Conservation (phyloP, 495 filamentous ascomycete genomes). For the Penicillium canariense region DNA sequence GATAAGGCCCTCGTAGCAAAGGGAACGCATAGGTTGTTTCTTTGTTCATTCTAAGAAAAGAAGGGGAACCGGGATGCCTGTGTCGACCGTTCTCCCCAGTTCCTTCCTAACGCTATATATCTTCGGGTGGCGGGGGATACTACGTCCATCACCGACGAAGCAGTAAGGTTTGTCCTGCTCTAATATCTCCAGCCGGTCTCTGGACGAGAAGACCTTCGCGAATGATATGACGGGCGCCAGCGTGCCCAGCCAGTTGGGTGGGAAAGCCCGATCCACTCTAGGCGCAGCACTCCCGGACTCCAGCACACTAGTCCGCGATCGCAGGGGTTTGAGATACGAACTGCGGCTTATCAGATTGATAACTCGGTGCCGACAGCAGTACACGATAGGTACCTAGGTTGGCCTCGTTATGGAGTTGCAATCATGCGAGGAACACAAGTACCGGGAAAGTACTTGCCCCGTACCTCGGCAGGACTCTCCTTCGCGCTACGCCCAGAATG, state of each 20-base stretch:
- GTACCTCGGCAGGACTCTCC: slow-evolving; percentile 2
- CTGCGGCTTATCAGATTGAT: slow-evolving; percentile 32
- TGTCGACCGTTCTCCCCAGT: no score
- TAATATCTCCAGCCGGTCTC: background rate
- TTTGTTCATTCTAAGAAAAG: background rate
- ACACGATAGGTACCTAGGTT: slow-evolving; percentile 10
- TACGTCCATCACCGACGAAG: no score
- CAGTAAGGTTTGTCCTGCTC: no score
- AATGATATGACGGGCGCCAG: background rate
- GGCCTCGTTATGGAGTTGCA: accelerated
- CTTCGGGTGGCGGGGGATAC: no score
- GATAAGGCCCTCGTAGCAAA: background rate
- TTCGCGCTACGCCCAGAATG: background rate
- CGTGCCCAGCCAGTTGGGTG: background rate
- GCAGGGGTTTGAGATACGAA: slow-evolving; percentile 1
- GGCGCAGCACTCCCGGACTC: background rate
- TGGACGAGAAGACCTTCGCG: background rate
- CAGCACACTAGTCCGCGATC: slow-evolving; percentile 16
- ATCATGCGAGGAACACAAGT: slow-evolving; percentile 1
- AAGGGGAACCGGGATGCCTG: no score
- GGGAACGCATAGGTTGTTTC: background rate
- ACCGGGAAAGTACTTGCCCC: background rate
- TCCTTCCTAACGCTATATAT: no score
- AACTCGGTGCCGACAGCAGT: slow-evolving; percentile 7
- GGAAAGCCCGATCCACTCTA: slow-evolving; percentile 6